Conservation (phyloP, 331 rosid genomes). For the Telfairia occidentalis region DNA sequence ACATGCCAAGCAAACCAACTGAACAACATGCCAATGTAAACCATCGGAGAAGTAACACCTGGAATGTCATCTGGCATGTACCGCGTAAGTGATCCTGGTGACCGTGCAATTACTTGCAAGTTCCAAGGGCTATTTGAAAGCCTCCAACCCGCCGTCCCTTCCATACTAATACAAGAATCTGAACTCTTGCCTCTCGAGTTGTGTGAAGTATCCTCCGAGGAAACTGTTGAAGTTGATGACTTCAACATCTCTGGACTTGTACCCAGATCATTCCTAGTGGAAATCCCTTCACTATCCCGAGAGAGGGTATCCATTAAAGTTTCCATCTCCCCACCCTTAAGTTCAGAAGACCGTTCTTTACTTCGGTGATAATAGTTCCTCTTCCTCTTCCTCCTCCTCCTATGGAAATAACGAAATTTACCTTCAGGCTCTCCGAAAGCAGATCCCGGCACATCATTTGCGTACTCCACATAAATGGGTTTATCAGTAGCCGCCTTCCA, state of each 20-base stretch:
- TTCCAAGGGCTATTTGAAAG: conserved; percentile 98
- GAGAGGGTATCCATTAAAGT: conserved; percentile 4
- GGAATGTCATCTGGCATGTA: conserved; percentile 99
- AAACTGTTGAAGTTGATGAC: conserved; percentile 23
- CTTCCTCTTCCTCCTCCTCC: conserved; percentile 66
- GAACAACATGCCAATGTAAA: conserved; percentile 94
- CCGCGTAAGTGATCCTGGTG: conserved; percentile 90
- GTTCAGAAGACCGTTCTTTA: conserved; percentile 27
- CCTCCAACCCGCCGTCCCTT: conserved; percentile 97
- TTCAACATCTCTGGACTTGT: conserved; percentile 27
- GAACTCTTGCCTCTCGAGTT: conserved; percentile 37
- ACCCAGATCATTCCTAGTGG: conserved; percentile 19
- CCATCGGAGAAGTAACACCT: conserved; percentile 97
- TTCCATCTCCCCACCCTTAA: conserved; percentile 21
- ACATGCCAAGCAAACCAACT: conserved; percentile 99
- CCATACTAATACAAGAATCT: conserved; percentile 41
- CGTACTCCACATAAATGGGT: conserved; percentile 87
- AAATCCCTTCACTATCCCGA: conserved; percentile 20
- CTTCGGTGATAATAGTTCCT: conserved; percentile 61
- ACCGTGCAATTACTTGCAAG: conserved; percentile 84
- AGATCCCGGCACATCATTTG: conserved; percentile 96
- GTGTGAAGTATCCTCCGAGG: conserved; percentile 33
- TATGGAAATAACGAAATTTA: conserved; percentile 42
- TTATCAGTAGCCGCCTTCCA: conserved; percentile 92
- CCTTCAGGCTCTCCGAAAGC: conserved; percentile 83